A percentile compares a stretch with the other conserved stretches of the same genome.
Conservation (phyloP, 768 basidiomycete species). For the Tulasnella sp. region DNA sequence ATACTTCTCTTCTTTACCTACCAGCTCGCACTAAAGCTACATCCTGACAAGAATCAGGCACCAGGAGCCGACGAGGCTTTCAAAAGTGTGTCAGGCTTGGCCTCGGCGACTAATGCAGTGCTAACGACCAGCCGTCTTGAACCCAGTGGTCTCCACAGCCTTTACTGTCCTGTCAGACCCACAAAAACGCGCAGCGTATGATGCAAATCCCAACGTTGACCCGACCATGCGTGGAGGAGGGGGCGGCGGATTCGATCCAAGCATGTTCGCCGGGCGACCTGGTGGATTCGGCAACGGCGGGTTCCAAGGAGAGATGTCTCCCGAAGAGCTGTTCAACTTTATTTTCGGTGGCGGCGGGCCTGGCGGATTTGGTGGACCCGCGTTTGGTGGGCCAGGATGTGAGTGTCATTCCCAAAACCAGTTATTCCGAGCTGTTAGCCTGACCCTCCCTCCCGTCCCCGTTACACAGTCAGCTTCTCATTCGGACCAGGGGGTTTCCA, state of each 20-base stretch:
- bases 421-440: not conserved
- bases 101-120: not conserved
- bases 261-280: conserved; percentile 30
- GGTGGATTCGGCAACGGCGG: conserved; percentile 35
- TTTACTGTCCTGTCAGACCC: conserved; percentile 94
- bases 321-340: conserved; percentile 97
- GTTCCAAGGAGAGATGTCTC: conserved; percentile 83
- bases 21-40: conserved; percentile 80
- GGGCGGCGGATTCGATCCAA: conserved; percentile 32
- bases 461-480: conserved; percentile 56
- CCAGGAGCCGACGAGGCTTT: conserved; percentile 99
- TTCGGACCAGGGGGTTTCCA: conserved; percentile 60
- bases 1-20: no score
- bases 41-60: conserved; percentile 93
- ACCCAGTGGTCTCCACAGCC: conserved; percentile 91
- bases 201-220: conserved; percentile 88
- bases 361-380: conserved; percentile 34
- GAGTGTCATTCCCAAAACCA: not conserved
- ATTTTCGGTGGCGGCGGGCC: conserved; percentile 85
- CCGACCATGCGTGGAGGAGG: conserved; percentile 63
- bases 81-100: conserved; percentile 61
- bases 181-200: conserved; percentile 81
- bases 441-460: conserved; percentile 18
- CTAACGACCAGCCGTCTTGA: conserved; percentile 13
- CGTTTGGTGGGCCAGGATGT: conserved; percentile 32